A percentile compares a stretch with the other conserved stretches of the same genome.
Evolutionary conservation across 2,329 filamentous ascomycete species (phyloP).

Genomic region (Zymoseptoria brevis): DNA sequence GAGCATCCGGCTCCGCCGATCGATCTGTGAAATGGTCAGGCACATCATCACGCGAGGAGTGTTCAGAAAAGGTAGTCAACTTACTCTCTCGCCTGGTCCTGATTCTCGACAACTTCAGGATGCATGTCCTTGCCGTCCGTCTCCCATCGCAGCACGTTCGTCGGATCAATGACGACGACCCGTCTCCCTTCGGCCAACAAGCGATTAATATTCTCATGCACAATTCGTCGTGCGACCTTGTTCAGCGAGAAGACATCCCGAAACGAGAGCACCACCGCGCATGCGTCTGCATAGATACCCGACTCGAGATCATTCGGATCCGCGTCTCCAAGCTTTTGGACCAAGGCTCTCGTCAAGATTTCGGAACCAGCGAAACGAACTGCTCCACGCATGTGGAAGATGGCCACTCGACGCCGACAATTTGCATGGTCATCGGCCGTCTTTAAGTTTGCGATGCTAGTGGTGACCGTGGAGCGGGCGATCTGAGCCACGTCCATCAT

Average conservation of each 20-base stretch:
- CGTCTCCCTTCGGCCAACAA: slow-evolving; percentile 9
- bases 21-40: background rate
- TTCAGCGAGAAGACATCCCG: slow-evolving; percentile 19
- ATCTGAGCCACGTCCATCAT: slow-evolving; percentile 22
- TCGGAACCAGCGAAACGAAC: slow-evolving; percentile 19
- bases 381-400: slow-evolving; percentile 19
- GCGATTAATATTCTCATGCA: slow-evolving; percentile 16
- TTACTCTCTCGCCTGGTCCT: slow-evolving; percentile 13
- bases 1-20: slow-evolving; percentile 18
- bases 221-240: slow-evolving; percentile 15
- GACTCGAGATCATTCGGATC: slow-evolving; percentile 14
- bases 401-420: slow-evolving; percentile 8
- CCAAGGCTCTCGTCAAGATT: slow-evolving; percentile 16
- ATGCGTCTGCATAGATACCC: slow-evolving; percentile 16
- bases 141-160: slow-evolving; percentile 14
- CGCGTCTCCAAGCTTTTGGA: slow-evolving; percentile 11
- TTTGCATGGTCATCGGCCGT: slow-evolving; percentile 6
- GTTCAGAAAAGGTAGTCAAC: background rate
- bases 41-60: background rate
- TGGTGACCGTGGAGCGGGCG: slow-evolving; percentile 17
- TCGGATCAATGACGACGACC: slow-evolving; percentile 17
- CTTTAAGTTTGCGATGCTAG: slow-evolving; percentile 11
- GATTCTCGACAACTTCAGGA: slow-evolving; percentile 14
- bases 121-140: slow-evolving; percentile 10
- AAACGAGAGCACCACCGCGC: slow-evolving; percentile 19